Base-by-base conservation (phyloP, 768 basidiomycete species). In the Mycena maculata region DNA sequence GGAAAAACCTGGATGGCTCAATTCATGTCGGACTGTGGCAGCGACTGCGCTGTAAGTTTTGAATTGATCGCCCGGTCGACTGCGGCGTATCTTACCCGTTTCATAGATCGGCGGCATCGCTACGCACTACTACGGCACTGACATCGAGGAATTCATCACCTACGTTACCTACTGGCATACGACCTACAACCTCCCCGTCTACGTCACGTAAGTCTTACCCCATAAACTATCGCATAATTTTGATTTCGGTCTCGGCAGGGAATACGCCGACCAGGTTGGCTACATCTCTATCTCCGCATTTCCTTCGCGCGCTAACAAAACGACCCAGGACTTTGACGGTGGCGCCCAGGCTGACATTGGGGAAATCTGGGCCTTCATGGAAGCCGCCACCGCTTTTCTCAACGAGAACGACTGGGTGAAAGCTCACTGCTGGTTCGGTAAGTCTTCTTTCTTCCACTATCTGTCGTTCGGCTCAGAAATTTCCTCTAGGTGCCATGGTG, bases 121-220 rank as follows among this genome's bases (percentile, higher is more conserved):
- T 49, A 56, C 90, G 55, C 96, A 98, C 75, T 90, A 80, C 76
- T 97, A 98, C 76, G 88, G 86, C 55, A 86, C 80, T 16, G 63
- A 79, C 16, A 66, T 84, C 3, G 54, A 80, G 0, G 81, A 80
- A 12, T 66, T 62, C 60, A 52, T 62, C 56, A 39, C n/a, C 54
- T 70, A 70, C 30, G 60, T 70, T 11, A 44, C 47, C 5, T 70
- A 70, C 64, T 70, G 68, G 68, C 78, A 92, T 73, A 65, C 68
- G 42, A 78, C 77, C 2, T 89, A 70, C 60, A 53, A 62, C 42
- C 68, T 70, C 45, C 66, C 66, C 15, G 66, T 67, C 20, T 58
- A 70, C 15, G 31, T 67, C 63, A 91, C n/a, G n/a, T n/a, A n/a
- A n/a, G n/a, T n/a, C n/a, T n/a, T n/a, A n/a, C n/a, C n/a, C n/a